phyloP scores from a whole-genome alignment of 208 protist genomes.

The Trypanosoma lewisi region DNA sequence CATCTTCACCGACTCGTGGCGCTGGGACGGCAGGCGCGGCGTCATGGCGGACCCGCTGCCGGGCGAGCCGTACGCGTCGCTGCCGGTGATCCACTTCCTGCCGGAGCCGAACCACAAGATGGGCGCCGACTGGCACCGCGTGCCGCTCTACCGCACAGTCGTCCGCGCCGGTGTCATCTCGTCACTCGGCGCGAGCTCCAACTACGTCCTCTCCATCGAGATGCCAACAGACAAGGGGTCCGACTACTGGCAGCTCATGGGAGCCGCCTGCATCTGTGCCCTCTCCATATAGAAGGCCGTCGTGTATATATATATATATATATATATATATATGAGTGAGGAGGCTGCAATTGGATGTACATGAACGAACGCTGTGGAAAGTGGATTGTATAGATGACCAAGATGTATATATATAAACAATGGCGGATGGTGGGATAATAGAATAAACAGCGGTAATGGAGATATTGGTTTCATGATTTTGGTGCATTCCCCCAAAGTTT shows the following conservation, averaged over 20 bases:
- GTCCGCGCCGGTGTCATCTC: slow-evolving; percentile 93
- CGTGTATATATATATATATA: no score
- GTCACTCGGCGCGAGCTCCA: slow-evolving; percentile 95
- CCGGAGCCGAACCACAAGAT: slow-evolving; percentile 91
- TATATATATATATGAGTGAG: not conserved
- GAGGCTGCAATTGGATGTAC: not conserved
- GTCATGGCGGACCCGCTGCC: slow-evolving; percentile 90
- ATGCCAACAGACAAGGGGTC: slow-evolving; percentile 73
- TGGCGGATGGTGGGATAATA: no score
- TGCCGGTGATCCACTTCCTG: slow-evolving; percentile 95
- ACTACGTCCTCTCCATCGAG: slow-evolving; percentile 93
- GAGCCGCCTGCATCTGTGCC: slow-evolving; percentile 87
- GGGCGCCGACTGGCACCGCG: slow-evolving; percentile 58
- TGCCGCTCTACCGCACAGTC: slow-evolving; percentile 95
- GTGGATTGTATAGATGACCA: not conserved
- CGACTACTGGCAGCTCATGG: slow-evolving; percentile 92
- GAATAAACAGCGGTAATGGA: no score
- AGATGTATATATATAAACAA: no score
- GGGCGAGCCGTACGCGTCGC: slow-evolving; percentile 80
- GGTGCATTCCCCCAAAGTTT: no score
- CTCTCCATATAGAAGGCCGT: slow-evolving; percentile 35
- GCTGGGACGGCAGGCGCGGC: slow-evolving; percentile 82
- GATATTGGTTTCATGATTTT: no score
- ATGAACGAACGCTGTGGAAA: not conserved
- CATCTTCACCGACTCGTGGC: slow-evolving; percentile 95